A percentile compares a stretch with the other conserved stretches of the same genome.
Conservation (phyloP, 2,329 filamentous ascomycete genomes). For the Aspergillus fructus region DNA sequence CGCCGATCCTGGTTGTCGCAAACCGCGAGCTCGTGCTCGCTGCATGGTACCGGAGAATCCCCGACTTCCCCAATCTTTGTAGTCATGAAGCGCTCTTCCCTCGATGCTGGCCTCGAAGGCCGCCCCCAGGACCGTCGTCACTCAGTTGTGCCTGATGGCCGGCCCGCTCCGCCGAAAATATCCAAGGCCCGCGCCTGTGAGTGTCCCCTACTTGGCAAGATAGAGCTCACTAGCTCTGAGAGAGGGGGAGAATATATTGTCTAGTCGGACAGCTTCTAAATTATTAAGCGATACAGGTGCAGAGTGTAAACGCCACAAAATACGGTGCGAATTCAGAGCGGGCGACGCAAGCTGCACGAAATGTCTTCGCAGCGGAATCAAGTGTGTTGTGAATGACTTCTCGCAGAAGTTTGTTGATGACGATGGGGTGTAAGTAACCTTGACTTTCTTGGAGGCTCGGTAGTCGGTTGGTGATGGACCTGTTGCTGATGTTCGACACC, state of each 20-base stretch:
- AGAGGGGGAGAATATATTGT: not conserved
- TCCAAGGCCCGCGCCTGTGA: constrained; percentile 44
- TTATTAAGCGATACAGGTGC: constrained; percentile 31
- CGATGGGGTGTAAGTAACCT: constrained; percentile 48
- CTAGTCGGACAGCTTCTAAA: constrained; percentile 6
- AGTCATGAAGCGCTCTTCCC: constrained; percentile 37
- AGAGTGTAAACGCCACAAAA: constrained; percentile 56
- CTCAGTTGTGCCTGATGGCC: constrained; percentile 20
- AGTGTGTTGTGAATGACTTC: constrained; percentile 57
- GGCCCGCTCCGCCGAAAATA: constrained; percentile 32
- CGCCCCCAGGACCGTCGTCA: constrained; percentile 25
- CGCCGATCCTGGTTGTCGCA: constrained; percentile 9
- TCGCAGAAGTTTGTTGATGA: constrained; percentile 57
- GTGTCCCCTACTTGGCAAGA: constrained; percentile 14
- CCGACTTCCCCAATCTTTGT: constrained; percentile 17
- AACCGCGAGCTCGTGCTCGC: constrained; percentile 14
- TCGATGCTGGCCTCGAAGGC: constrained; percentile 34
- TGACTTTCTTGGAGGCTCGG: not conserved
- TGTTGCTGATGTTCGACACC: constrained; percentile 9
- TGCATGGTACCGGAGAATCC: constrained; percentile 27
- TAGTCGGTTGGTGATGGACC: not conserved
- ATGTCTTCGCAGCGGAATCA: constrained; percentile 51
- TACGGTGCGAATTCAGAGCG: constrained; percentile 53
- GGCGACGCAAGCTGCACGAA: constrained; percentile 50
- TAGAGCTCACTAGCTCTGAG: not conserved